A percentile compares a stretch with the other conserved stretches of the same genome.
These are phyloP conservation scores for Penicillium mononematosum DNA, from an alignment of 495 filamentous ascomycete genomes.

Conservation along the genomic window DNA sequence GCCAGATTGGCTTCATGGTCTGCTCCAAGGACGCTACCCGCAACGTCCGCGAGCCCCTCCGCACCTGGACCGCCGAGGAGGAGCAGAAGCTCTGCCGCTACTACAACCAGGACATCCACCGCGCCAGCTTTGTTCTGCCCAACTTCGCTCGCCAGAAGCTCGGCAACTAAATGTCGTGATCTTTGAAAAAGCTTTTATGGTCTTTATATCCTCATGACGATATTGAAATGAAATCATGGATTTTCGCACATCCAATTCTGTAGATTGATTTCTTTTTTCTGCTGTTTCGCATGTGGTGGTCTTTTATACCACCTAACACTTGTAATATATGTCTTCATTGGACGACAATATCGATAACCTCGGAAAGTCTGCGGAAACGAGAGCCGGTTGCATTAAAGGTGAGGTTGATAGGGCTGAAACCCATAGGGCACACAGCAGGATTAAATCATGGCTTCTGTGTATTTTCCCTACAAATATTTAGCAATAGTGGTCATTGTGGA, in stretches of 20 bases:
- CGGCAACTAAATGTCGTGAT: constrained; percentile 27
- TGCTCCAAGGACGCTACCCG: constrained; percentile 89
- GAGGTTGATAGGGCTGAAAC: not conserved
- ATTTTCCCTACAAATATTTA: too few species aligned
- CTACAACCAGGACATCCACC: constrained; percentile 94
- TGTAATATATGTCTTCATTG: not conserved
- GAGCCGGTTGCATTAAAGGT: not conserved
- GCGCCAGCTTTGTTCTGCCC: constrained; percentile 88
- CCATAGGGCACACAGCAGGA: too few species aligned
- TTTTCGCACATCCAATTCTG: not conserved
- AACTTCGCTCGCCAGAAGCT: constrained; percentile 86
- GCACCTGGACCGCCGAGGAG: constrained; percentile 77
- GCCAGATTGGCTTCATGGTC: constrained; percentile 99
- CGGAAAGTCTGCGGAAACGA: not conserved
- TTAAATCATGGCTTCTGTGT: too few species aligned
- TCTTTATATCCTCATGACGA: constrained; percentile 15
- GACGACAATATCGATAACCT: not conserved
- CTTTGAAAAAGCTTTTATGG: constrained; percentile 11
- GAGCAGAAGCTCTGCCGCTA: constrained; percentile 90
- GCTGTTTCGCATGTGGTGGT: not conserved
- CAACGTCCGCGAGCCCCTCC: constrained; percentile 79
- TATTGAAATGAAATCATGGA: constrained; percentile 18
- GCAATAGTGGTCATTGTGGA: too few species aligned
- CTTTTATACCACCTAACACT: not conserved
- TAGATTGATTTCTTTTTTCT: not conserved